A percentile compares a stretch with the other conserved stretches of the same genome.
Conservation (phyloP, 345 rosid species). For the Populus simonii region DNA sequence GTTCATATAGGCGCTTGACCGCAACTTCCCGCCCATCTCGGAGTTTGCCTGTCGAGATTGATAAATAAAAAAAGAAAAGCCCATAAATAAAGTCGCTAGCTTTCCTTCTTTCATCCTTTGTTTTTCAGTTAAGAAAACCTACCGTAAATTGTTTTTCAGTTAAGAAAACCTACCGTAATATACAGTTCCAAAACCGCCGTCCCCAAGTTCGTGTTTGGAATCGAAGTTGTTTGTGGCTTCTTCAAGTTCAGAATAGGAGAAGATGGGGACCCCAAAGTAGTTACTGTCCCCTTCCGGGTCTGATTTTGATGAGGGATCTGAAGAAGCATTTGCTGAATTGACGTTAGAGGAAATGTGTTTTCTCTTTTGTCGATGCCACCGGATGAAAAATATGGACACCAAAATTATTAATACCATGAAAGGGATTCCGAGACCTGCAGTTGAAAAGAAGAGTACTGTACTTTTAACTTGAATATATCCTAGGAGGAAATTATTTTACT, state of each 20-base stretch:
- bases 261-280: slow-evolving; percentile 8
- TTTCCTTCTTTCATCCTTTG: no score
- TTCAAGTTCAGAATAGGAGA: slow-evolving; percentile 11
- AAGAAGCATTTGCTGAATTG: slow-evolving; percentile 21
- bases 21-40: slow-evolving; percentile 30
- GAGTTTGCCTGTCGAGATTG: slow-evolving; percentile 17
- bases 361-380: slow-evolving; percentile 7
- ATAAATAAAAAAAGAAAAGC: neutral
- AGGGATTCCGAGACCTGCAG: slow-evolving; percentile 40
- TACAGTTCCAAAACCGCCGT: slow-evolving; percentile 18
- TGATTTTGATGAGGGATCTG: slow-evolving; percentile 25
- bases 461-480: neutral
- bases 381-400: slow-evolving; percentile 9
- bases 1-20: slow-evolving; percentile 30
- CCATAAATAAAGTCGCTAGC: no score
- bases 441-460: slow-evolving; percentile 2
- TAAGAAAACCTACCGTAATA: slow-evolving; percentile 3
- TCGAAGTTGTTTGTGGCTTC: slow-evolving; percentile 14
- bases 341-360: slow-evolving; percentile 13
- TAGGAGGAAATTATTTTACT: neutral
- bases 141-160: neutral
- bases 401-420: slow-evolving; percentile 14
- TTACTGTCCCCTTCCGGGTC: slow-evolving; percentile 32
- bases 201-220: neutral
- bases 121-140: neutral